A percentile compares a stretch with the other conserved stretches of the same genome.
Conservation (phyloP, 139 green algal genomes). For the Spirogloea muscicola region DNA sequence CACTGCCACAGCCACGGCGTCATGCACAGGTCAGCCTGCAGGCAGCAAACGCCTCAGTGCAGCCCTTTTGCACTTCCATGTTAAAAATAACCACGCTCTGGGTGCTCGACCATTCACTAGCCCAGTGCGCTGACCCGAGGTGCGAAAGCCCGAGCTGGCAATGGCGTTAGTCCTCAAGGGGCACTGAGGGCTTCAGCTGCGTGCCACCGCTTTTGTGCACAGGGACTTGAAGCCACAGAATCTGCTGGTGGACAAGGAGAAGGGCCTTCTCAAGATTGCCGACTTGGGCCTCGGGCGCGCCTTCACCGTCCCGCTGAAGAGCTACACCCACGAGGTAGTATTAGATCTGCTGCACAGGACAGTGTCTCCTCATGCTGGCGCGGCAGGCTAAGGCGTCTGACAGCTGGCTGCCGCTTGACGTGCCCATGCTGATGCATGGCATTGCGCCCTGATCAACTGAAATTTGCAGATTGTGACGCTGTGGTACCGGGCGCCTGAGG, state of each 20-base stretch:
- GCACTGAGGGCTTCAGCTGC: too few species aligned
- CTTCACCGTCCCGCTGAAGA: slow-evolving; percentile 96
- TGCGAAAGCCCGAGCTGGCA: too few species aligned
- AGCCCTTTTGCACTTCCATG: too few species aligned
- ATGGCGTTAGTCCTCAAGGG: too few species aligned
- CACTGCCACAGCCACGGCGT: slow-evolving; percentile 94
- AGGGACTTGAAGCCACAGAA: slow-evolving; percentile 98
- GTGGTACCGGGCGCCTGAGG: slow-evolving; percentile 97
- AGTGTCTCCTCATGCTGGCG: not conserved
- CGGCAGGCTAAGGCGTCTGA: not conserved
- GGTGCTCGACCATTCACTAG: too few species aligned
- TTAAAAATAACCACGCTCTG: too few species aligned
- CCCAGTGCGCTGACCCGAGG: too few species aligned
- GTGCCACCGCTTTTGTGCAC: too few species aligned
- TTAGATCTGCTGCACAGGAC: not conserved
- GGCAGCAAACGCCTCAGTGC: too few species aligned
- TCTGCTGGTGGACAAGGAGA: slow-evolving; percentile 81
- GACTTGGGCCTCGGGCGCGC: slow-evolving; percentile 92
- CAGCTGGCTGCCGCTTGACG: not conserved
- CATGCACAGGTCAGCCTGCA: slow-evolving; percentile 78
- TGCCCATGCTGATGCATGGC: not conserved
- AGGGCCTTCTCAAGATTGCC: slow-evolving; percentile 87
- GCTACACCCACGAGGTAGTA: slow-evolving; percentile 94
- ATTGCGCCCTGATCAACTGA: not conserved
- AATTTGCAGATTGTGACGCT: slow-evolving; percentile 84